Conservation (phyloP, 805 yeast species). For the Candida tallmaniae region DNA sequence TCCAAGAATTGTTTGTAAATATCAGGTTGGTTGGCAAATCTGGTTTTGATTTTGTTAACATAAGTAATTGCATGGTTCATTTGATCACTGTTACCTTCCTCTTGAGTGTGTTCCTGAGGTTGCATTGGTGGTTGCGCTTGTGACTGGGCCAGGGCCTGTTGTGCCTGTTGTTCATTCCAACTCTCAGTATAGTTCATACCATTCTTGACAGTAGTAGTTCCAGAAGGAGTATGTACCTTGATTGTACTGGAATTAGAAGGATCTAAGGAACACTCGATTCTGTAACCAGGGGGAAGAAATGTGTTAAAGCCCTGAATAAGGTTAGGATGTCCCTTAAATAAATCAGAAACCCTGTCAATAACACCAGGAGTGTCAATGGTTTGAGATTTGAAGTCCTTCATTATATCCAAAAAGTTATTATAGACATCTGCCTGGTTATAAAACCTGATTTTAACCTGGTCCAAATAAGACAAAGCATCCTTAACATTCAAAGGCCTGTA, state of each 20-base stretch:
- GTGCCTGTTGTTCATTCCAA: slow-evolving; percentile 22
- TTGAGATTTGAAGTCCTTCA: slow-evolving; percentile 98
- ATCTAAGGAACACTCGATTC: slow-evolving; percentile 85
- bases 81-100: slow-evolving; percentile 70
- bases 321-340: slow-evolving; percentile 90
- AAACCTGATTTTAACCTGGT: slow-evolving; percentile 92
- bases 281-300: slow-evolving; percentile 93
- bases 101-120: slow-evolving; percentile 6
- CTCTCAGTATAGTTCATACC: slow-evolving; percentile 32
- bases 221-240: slow-evolving; percentile 92
- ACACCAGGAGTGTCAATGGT: slow-evolving; percentile 98
- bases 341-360: slow-evolving; percentile 85
- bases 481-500: slow-evolving; percentile 88
- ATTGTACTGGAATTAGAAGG: slow-evolving; percentile 91
- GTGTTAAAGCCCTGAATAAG: slow-evolving; percentile 97
- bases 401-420: slow-evolving; percentile 91
- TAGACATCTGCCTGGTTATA: slow-evolving; percentile 91
- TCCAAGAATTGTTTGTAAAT: slow-evolving; percentile 93
- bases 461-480: slow-evolving; percentile 92
- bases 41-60: slow-evolving; percentile 91
- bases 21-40: slow-evolving; percentile 92
- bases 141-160: slow-evolving; percentile 13
- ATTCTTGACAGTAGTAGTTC: slow-evolving; percentile 55
- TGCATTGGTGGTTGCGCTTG: slow-evolving; percentile 10
- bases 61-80: slow-evolving; percentile 96